These are phyloP conservation scores for Brassica incana DNA, from an alignment of 345 rosid species.

Conservation along the genomic window DNA sequence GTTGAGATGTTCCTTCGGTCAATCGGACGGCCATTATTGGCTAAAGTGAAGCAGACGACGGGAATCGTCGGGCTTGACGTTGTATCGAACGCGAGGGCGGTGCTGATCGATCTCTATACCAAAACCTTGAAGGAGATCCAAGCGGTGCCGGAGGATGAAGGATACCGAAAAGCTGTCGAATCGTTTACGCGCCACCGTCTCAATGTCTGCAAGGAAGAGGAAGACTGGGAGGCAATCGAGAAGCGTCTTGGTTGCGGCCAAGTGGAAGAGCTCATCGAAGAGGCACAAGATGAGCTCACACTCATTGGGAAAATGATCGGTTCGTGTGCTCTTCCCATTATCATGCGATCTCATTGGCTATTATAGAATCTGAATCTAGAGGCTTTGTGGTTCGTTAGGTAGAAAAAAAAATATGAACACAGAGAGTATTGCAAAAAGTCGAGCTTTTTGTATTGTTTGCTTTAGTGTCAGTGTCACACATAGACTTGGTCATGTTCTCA, in stretches of 20 bases:
- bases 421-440: slow-evolving; percentile 2
- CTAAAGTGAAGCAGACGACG: slow-evolving; percentile 84
- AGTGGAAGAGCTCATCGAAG: slow-evolving; percentile 97
- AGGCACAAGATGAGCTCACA: slow-evolving; percentile 92
- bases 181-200: slow-evolving; percentile 81
- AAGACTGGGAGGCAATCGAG: slow-evolving; percentile 89
- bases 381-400: no score
- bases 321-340: slow-evolving; percentile 34
- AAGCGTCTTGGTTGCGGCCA: slow-evolving; percentile 88
- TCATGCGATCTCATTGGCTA: no score
- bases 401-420: neutral
- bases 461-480: neutral
- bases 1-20: slow-evolving; percentile 67
- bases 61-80: slow-evolving; percentile 97
- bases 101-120: slow-evolving; percentile 66
- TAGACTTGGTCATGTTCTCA: slow-evolving; percentile 3
- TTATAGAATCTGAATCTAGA: no score
- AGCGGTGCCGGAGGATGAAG: slow-evolving; percentile 92
- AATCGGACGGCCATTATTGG: slow-evolving; percentile 93
- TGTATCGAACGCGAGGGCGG: slow-evolving; percentile 89
- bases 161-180: slow-evolving; percentile 95
- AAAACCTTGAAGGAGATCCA: slow-evolving; percentile 94
- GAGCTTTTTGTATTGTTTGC: slow-evolving; percentile 6
- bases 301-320: slow-evolving; percentile 93
- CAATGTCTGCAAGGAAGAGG: slow-evolving; percentile 76